Percentiles rank a stretch among this genome's conserved stretches.
These are phyloP conservation scores for Parachlorella kessleri DNA, from an alignment of 139 green algal species.

Conservation along the genomic window DNA sequence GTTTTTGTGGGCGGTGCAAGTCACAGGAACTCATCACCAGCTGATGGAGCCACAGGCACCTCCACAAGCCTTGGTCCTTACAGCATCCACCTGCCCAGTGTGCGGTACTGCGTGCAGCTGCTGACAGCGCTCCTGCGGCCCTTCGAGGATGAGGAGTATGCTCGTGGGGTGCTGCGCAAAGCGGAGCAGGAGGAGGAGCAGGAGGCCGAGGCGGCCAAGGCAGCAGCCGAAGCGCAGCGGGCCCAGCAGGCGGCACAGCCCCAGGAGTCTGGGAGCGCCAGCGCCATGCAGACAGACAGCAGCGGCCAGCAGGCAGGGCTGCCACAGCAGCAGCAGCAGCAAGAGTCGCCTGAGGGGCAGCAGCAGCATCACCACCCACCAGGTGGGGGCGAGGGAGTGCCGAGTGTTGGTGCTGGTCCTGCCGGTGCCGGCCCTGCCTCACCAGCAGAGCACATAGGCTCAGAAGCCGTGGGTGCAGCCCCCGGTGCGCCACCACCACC, in stretches of 20 bases:
- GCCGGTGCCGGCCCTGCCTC: neutral
- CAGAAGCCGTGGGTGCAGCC: too few relatives aligned
- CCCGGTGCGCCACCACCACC: neutral
- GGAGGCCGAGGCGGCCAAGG: too few relatives aligned
- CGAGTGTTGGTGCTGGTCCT: neutral
- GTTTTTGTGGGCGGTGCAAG: too few relatives aligned
- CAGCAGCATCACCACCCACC: neutral
- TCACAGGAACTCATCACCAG: too few relatives aligned
- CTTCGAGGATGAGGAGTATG: slow-evolving; percentile 20
- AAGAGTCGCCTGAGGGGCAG: neutral
- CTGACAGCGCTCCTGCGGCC: slow-evolving; percentile 26
- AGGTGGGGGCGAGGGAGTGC: neutral
- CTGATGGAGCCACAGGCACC: too few relatives aligned
- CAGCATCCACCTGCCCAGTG: too few relatives aligned
- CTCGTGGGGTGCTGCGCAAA: slow-evolving; percentile 4
- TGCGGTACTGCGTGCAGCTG: slow-evolving; percentile 17
- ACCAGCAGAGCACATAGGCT: neutral
- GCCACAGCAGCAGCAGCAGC: neutral
- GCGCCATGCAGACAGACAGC: slow-evolving; percentile 23
- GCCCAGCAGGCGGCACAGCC: neutral
- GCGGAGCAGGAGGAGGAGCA: neutral
- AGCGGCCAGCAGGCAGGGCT: neutral
- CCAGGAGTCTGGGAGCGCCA: neutral
- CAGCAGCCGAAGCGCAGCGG: neutral
- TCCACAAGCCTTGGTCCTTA: too few relatives aligned